A percentile compares a stretch with the other conserved stretches of the same genome.
These are phyloP conservation scores for Leccinum arenicola DNA, from an alignment of 768 basidiomycete genomes.

Conservation along the genomic window DNA sequence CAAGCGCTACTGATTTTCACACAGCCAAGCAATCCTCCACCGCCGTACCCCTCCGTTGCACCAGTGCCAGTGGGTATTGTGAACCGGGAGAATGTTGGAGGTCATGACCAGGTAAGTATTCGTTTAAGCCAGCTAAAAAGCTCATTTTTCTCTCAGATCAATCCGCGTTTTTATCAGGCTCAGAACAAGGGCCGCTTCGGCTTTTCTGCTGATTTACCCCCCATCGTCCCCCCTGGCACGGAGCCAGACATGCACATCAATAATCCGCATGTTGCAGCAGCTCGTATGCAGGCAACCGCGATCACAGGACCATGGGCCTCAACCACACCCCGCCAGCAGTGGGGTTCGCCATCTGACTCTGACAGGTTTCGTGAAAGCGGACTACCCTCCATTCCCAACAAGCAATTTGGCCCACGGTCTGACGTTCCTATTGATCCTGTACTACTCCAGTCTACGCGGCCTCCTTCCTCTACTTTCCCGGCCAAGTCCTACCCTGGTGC, in stretches of 20 bases:
- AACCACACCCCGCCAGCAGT: too few species aligned
- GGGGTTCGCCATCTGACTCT: too few species aligned
- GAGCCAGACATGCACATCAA: background rate
- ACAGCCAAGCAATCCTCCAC: background rate
- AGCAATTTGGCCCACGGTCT: too few species aligned
- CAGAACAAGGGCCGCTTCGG: background rate
- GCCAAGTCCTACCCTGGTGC: too few species aligned
- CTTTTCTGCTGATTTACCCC: background rate
- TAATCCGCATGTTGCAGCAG: background rate
- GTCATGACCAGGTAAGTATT: background rate
- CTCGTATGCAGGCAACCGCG: background rate
- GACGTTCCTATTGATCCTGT: too few species aligned
- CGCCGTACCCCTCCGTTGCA: background rate
- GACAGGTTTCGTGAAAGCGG: too few species aligned
- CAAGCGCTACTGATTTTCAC: background rate
- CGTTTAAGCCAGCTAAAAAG: too few species aligned
- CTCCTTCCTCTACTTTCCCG: too few species aligned
- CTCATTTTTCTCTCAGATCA: background rate
- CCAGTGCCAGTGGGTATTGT: background rate
- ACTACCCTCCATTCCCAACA: too few species aligned
- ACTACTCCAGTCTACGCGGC: too few species aligned
- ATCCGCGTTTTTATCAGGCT: background rate
- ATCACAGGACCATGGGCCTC: too few species aligned
- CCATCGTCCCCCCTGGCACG: background rate
- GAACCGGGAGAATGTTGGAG: background rate